phyloP scores from a whole-genome alignment of 495 filamentous ascomycete genomes.

The Neurospora sp. region DNA sequence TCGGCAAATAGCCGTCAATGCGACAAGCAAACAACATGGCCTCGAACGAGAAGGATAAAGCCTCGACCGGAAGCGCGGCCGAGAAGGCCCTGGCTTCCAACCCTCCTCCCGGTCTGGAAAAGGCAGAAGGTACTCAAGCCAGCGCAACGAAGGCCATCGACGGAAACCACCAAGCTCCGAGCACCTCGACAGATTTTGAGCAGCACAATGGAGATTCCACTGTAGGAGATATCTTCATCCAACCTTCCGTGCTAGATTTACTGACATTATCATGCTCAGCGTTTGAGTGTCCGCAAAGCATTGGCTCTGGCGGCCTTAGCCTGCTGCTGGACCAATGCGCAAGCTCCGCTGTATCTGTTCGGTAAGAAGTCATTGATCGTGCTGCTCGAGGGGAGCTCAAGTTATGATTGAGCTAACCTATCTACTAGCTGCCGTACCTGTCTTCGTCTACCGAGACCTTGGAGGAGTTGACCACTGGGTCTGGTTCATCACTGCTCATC shows the following conservation, averaged over 20 bases:
- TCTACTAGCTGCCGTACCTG: conserved; percentile 12
- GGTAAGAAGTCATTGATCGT: conserved; percentile 3
- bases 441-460: conserved; percentile 51
- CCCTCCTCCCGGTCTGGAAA: neutral
- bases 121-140: neutral
- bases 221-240: neutral
- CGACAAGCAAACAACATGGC: neutral
- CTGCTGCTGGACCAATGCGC: conserved; percentile 20
- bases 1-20: neutral
- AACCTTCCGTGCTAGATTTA: neutral
- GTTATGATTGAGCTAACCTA: neutral
- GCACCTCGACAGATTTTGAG: neutral
- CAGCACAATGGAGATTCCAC: neutral
- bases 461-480: conserved; percentile 58
- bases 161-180: neutral
- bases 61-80: neutral
- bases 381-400: neutral
- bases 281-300: neutral
- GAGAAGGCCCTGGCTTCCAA: neutral
- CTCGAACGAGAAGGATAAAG: neutral
- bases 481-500: conserved; percentile 63
- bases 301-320: conserved; percentile 17
- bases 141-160: neutral
- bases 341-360: conserved; percentile 20
- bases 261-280: neutral